Conservation (phyloP, 2,329 filamentous ascomycete species). For the Epichloe aotearoae region DNA sequence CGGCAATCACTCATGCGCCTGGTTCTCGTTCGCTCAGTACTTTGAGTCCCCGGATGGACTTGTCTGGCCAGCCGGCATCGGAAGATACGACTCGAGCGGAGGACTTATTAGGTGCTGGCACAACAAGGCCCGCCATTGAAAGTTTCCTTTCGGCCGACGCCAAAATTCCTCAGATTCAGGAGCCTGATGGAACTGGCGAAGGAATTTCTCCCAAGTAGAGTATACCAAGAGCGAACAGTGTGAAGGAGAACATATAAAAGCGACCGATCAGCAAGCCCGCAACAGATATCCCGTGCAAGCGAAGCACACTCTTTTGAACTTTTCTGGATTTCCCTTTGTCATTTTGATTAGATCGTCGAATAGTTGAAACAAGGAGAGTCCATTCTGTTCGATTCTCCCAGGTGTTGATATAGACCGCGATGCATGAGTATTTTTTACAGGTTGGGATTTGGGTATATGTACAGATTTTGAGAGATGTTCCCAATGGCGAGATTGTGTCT, state of each 20-base stretch:
- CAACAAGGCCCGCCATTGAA: constrained; percentile 31
- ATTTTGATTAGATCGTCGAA: background rate
- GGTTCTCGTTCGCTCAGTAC: constrained; percentile 22
- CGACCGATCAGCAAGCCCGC: background rate
- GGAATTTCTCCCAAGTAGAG: background rate
- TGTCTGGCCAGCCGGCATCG: background rate
- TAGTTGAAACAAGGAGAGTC: background rate
- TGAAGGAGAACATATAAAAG: background rate
- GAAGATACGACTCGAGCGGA: constrained; percentile 6
- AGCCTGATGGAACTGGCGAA: background rate
- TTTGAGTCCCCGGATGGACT: background rate
- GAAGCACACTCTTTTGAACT: constrained; percentile 2
- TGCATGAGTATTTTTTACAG: background rate
- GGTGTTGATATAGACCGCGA: background rate
- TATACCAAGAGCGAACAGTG: background rate
- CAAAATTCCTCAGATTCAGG: constrained; percentile 21
- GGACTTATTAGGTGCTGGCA: constrained; percentile 2
- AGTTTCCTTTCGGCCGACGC: constrained; percentile 35
- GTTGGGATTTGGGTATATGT: background rate
- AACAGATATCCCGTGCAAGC: constrained; percentile 7
- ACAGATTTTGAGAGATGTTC: background rate
- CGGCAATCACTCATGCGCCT: constrained; percentile 18
- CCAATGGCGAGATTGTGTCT: background rate
- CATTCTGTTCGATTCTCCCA: background rate
- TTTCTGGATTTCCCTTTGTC: background rate